Base-by-base conservation (phyloP, 345 rosid genomes). In the Anastatica hierochuntica region DNA sequence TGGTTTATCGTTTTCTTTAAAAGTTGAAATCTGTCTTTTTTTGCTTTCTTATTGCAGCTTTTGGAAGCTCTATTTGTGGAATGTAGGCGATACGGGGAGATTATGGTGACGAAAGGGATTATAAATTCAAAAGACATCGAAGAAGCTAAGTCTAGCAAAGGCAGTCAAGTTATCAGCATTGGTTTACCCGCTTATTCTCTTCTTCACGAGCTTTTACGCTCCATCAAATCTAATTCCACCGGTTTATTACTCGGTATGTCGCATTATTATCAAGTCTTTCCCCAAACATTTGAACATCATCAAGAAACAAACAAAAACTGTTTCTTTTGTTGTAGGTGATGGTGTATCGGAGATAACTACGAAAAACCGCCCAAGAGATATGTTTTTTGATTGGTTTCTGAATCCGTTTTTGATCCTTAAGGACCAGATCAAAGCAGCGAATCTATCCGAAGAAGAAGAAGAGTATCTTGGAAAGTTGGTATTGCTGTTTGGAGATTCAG, bases 151-250 rank as follows among this genome's bases (percentile, higher is more conserved):
- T 77, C 85, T 20, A 73, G 56, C 9, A 77, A 71, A 29, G 81
- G 89, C 46, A 71, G 90, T 39, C 68, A 49, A 29, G 90, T 88
- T 53, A 67, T 94, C 23, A 80, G 84, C 72, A 57, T 74, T n/a
- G 97, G 99, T 15, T 73, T 94, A 58, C 99, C 95, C 1, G 88
- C 97, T 54, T 88, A 85, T 68, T 79, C 88, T 64, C 72, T 85
- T 54, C 88, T 85, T 20, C 80, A 78, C 61, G 57, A 69, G 33
- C 77, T 92, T 24, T 29, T 88, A 56, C 79, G 74, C 24, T 92
- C 98, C 0, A 82, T 54, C 24, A 77, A 78, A 65, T 71, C 76
- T 53, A 77, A 79, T 51, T 81, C 79, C 26, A 23, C 47, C 1
- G 97, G 97, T 53, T 67, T 92, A 57, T 67, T 94, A 68, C 70